Evolutionary conservation across 208 protist genomes (phyloP).

Genomic region (Strigomonas culicis): DNA sequence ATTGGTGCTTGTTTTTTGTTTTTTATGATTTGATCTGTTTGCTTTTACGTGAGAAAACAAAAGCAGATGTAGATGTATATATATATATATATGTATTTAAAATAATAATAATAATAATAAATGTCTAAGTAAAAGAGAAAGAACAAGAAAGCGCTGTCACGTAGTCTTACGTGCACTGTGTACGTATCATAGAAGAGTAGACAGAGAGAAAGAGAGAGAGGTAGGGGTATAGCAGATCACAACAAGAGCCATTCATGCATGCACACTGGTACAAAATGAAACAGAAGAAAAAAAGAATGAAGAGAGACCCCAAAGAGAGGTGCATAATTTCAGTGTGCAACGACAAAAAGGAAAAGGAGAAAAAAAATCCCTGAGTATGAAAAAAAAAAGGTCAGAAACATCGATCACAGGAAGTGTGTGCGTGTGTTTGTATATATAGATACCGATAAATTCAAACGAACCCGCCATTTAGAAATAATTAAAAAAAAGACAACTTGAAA

Average conservation of each 20-base stretch:
- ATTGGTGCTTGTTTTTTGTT: background rate
- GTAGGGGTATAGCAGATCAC: background rate
- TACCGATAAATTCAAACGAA: background rate
- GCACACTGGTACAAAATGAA: background rate
- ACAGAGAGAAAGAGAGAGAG: background rate
- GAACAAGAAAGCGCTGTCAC: background rate
- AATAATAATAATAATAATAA: background rate
- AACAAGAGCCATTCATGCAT: conserved; percentile 3
- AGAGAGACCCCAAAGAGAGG: background rate
- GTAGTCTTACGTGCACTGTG: background rate
- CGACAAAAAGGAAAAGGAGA: background rate
- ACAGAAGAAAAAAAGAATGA: conserved; percentile 7
- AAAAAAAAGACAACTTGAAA: background rate
- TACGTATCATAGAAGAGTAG: background rate
- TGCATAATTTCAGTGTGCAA: background rate
- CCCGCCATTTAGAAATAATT: background rate
- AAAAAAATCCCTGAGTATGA: too few species aligned
- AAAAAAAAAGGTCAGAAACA: too few species aligned
- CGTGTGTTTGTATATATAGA: background rate
- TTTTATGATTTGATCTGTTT: background rate
- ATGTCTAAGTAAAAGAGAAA: conserved; percentile 4
- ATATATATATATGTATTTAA: background rate
- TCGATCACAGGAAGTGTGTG: too few species aligned
- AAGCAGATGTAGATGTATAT: background rate
- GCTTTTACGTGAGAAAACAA: background rate